Evolutionary conservation across 768 basidiomycete genomes (phyloP).

Genomic region (Kwoniella pini): DNA sequence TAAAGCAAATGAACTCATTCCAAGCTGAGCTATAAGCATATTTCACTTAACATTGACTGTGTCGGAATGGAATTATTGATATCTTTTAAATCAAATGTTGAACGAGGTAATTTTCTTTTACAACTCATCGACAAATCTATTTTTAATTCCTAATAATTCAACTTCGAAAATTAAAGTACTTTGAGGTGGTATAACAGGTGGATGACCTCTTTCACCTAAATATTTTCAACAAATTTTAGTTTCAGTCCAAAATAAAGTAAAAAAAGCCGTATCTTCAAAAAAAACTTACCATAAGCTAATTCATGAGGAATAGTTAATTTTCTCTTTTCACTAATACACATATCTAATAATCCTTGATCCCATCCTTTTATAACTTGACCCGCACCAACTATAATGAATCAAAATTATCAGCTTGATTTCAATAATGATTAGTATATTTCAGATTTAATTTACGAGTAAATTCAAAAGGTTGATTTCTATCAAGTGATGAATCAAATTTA

Average conservation of each 20-base stretch:
- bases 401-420: slow-evolving; percentile 2
- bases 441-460: slow-evolving; percentile 65
- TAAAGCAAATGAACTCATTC: too few relatives aligned
- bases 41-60: too few relatives aligned
- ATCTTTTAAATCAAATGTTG: too few relatives aligned
- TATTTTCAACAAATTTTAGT: too few relatives aligned
- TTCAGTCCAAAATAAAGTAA: too few relatives aligned
- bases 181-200: slow-evolving; percentile 72
- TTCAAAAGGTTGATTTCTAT: slow-evolving; percentile 73
- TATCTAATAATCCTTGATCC: slow-evolving; percentile 59
- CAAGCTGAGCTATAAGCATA: too few relatives aligned
- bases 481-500: slow-evolving; percentile 87
- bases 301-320: slow-evolving; percentile 79
- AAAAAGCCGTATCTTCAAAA: too few relatives aligned
- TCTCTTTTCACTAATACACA: slow-evolving; percentile 87
- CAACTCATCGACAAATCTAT: slow-evolving; percentile 45
- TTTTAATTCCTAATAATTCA: slow-evolving; percentile 70
- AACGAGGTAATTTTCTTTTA: too few relatives aligned
- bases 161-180: slow-evolving; percentile 83
- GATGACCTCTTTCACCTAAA: slow-evolving; percentile 66
- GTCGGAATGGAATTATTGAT: too few relatives aligned
- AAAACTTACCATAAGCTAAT: slow-evolving; percentile 75
- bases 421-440: too few relatives aligned
- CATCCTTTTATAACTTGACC: slow-evolving; percentile 56
- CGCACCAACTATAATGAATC: slow-evolving; percentile 43